A percentile compares a stretch with the other conserved stretches of the same genome.
Conservation (phyloP, 352 stramenopile genomes). For the Pythium rishiriense region DNA sequence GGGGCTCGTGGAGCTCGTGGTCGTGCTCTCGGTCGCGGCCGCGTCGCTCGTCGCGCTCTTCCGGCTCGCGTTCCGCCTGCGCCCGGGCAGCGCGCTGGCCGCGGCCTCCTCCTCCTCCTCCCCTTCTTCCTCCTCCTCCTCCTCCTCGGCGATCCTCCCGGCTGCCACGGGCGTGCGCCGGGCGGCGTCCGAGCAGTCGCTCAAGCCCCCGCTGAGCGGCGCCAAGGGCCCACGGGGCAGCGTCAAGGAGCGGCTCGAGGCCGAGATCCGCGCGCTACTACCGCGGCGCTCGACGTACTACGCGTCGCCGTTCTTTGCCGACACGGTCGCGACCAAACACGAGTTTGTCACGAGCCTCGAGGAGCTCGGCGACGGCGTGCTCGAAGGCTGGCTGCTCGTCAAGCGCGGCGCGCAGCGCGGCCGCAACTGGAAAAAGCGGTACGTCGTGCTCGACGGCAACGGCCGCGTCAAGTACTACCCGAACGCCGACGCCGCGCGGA, state of each 20-base stretch:
- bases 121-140: constrained; percentile 1
- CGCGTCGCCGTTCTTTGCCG: constrained; percentile 73
- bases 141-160: background rate
- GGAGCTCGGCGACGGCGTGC: constrained; percentile 60
- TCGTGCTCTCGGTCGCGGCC: constrained; percentile 64
- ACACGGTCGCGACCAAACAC: constrained; percentile 70
- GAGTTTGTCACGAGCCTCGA: constrained; percentile 73
- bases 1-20: constrained; percentile 62
- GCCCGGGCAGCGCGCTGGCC: background rate
- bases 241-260: constrained; percentile 64
- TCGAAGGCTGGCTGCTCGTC: constrained; percentile 80
- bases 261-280: constrained; percentile 55
- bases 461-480: constrained; percentile 79
- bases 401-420: constrained; percentile 72
- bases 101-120: background rate
- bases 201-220: background rate
- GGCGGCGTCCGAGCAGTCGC: background rate
- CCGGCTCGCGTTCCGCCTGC: constrained; percentile 57
- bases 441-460: constrained; percentile 72
- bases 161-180: background rate
- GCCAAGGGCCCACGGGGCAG: constrained; percentile 18
- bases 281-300: constrained; percentile 75
- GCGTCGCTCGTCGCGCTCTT: constrained; percentile 65
- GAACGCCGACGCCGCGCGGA: constrained; percentile 72
- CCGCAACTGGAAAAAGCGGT: constrained; percentile 87